phyloP scores from a whole-genome alignment of 495 filamentous ascomycete genomes.

The Penicillium mononematosum region DNA sequence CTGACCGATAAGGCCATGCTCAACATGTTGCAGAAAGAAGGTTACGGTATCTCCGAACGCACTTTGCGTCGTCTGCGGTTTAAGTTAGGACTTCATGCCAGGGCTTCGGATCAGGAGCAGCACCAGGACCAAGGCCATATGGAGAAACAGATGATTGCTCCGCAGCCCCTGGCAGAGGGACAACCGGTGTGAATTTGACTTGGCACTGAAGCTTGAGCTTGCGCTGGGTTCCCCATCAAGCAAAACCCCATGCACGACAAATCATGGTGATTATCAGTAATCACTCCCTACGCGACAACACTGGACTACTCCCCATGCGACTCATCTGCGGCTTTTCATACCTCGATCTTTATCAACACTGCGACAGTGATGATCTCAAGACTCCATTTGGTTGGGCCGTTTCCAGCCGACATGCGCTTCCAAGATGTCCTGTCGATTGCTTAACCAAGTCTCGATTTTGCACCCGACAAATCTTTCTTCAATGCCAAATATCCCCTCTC shows the following conservation, averaged over 20 bases:
- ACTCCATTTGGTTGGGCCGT: neutral
- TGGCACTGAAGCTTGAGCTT: neutral
- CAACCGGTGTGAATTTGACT: neutral
- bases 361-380: neutral
- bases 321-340: neutral
- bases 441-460: neutral
- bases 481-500: neutral
- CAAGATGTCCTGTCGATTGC: neutral
- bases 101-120: slow-evolving; percentile 21
- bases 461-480: neutral
- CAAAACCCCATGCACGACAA: neutral
- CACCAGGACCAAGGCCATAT: slow-evolving; percentile 7
- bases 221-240: slow-evolving; percentile 4
- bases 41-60: slow-evolving; percentile 31
- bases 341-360: neutral
- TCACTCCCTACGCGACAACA: slow-evolving; percentile 2
- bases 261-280: neutral
- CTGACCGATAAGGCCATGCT: slow-evolving; percentile 34
- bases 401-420: neutral
- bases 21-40: slow-evolving; percentile 26
- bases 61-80: slow-evolving; percentile 29
- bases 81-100: slow-evolving; percentile 29
- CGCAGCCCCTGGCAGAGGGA: neutral
- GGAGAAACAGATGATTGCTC: slow-evolving; percentile 9
- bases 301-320: neutral